Base-by-base conservation (phyloP, 192 early-diverging fungal species). In the Dissophora globulifera region DNA sequence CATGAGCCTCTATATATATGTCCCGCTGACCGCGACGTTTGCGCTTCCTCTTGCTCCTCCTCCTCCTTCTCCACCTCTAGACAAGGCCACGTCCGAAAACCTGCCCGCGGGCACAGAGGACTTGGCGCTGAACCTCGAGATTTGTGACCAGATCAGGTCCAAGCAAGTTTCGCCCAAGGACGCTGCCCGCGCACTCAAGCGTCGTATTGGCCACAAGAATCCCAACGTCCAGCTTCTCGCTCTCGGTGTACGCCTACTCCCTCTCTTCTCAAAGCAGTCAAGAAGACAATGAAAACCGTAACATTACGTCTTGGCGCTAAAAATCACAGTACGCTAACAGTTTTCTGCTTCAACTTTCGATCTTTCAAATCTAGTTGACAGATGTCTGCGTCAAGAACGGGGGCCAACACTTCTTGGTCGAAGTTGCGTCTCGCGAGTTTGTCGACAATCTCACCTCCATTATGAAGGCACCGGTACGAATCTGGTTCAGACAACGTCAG, bases 341-440 rank as follows among this genome's bases (percentile, higher is more conserved):
- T 16, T 32, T 26, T 45, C 40, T 42, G 23, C 32, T 45, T 52
- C 51, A 15, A 46, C 46, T 38, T 11, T 35, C 41, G 57, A 12
- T 42, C 7, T 68, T 38, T 11, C 27, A 41, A 48, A 12, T 42
- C 7, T 68, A 94, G 89, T 80, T 98, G 41, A 83, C 89, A 1
- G 97, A 99, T 75, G 92, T 91, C 31, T 96, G 94, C 67, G 93
- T 98, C 22, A 99, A 99, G 80, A 99, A 99, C 79, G 91, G 92
- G 29, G 97, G 97, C 3, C 72, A 82, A 26, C 87, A 92, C 38
- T 94, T 99, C 72, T 78, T 97, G 42, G 84, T 88, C 15, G 94
- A 98, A 72, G 82, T 98, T 40, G 91, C 96, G 10, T 86, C 88
- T 9, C 84, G 92, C 38, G 96, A 98, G 46, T 98, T 99, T 78